phyloP scores from a whole-genome alignment of 2,329 filamentous ascomycete species.

The Monilinia aucupariae region DNA sequence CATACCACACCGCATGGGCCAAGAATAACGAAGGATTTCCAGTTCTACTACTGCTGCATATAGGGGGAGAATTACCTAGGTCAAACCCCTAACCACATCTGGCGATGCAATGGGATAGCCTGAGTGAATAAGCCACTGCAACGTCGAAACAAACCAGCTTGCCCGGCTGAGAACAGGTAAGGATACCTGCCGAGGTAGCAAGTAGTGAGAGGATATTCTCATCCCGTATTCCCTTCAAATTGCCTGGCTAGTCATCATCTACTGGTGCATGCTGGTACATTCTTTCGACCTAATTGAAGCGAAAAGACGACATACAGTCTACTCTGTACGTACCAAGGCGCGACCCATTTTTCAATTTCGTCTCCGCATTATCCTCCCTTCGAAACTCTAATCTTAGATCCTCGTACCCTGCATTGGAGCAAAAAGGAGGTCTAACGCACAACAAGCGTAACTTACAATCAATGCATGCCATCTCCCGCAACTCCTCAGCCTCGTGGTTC shows the following conservation, averaged over 20 bases:
- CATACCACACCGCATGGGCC: not conserved
- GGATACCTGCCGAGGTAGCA: not conserved
- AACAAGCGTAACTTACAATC: constrained; percentile 7
- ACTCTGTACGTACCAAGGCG: not conserved
- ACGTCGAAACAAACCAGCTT: constrained; percentile 6
- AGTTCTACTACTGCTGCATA: too few relatives aligned
- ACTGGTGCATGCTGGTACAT: not conserved
- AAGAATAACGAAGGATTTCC: not conserved
- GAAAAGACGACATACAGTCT: not conserved
- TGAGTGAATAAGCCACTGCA: constrained; percentile 7
- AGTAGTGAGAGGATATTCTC: not conserved
- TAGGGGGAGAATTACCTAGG: not conserved
- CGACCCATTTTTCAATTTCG: constrained; percentile 9
- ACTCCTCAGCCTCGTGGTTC: constrained; percentile 13
- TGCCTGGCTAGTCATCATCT: not conserved
- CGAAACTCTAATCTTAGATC: constrained; percentile 15
- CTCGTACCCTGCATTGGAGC: constrained; percentile 11
- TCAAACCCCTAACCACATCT: not conserved
- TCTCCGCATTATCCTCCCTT: constrained; percentile 4
- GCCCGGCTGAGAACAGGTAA: constrained; percentile 1
- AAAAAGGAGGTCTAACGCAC: constrained; percentile 5
- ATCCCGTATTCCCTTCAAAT: not conserved
- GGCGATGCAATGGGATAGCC: not conserved
- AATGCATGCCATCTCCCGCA: constrained; percentile 17
- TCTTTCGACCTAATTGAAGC: constrained; percentile 3